These are phyloP conservation scores for Barnettozyma pratensis DNA, from an alignment of 805 yeast species.

Conservation along the genomic window DNA sequence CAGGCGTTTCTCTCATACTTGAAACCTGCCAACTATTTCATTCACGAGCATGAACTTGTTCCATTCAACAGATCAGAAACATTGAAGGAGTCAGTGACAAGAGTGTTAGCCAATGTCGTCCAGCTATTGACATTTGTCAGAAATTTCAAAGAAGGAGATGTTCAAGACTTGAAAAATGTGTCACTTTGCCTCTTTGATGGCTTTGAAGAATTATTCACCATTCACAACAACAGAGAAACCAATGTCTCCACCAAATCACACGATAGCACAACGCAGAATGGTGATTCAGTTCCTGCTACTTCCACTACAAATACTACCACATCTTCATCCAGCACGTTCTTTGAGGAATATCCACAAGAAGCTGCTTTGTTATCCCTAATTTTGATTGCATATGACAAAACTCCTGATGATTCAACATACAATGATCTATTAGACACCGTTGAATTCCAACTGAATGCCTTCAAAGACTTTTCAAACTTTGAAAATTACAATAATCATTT, in stretches of 20 bases:
- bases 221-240: not conserved
- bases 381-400: constrained; percentile 9
- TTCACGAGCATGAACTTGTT: constrained; percentile 13
- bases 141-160: constrained; percentile 4
- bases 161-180: constrained; percentile 4
- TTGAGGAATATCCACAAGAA: constrained; percentile 10
- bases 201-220: constrained; percentile 5
- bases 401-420: not conserved
- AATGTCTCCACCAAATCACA: too few species aligned
- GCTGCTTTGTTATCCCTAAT: constrained; percentile 10
- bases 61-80: constrained; percentile 6
- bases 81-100: constrained; percentile 9
- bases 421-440: constrained; percentile 5
- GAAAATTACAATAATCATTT: constrained; percentile 6
- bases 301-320: not conserved
- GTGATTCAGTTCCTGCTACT: too few species aligned
- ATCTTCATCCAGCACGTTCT: not conserved
- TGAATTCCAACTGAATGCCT: not conserved
- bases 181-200: constrained; percentile 5
- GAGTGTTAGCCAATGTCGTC: constrained; percentile 15
- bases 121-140: constrained; percentile 14
- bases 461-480: not conserved
- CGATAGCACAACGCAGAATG: too few species aligned
- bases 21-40: constrained; percentile 17
- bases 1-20: constrained; percentile 13